Conservation (phyloP, 140 eudicot genomes). For the Anethum foeniculum region DNA sequence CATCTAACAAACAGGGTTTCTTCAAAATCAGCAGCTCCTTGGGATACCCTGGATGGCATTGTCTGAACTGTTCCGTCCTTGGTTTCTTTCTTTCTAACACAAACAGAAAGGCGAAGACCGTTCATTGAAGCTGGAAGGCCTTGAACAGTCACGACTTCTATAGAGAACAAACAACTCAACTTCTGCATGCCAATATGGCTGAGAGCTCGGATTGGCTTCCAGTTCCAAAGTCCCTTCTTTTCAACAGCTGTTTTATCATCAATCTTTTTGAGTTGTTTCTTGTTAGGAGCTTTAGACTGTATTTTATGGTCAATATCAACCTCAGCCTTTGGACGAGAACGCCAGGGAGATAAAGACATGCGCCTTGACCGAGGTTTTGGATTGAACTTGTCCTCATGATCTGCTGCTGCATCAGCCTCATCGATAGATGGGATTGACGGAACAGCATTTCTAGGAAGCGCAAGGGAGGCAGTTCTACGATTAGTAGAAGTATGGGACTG, state of each 20-base stretch:
- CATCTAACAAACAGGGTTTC: conserved; percentile 78
- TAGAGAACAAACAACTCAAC: conserved; percentile 76
- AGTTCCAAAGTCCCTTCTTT: conserved; percentile 77
- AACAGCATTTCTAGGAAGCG: conserved; percentile 51
- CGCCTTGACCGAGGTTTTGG: conserved; percentile 71
- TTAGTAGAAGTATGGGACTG: conserved; percentile 49
- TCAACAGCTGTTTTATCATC: conserved; percentile 27
- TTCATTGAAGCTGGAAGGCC: conserved; percentile 82
- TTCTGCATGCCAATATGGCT: conserved; percentile 78
- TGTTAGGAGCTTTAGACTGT: not conserved
- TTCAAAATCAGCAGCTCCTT: conserved; percentile 97
- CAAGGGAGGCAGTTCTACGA: conserved; percentile 80
- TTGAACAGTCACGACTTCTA: conserved; percentile 80
- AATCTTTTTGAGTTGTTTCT: conserved; percentile 21
- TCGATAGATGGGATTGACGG: conserved; percentile 48
- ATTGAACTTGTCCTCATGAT: conserved; percentile 25
- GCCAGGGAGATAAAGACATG: conserved; percentile 86
- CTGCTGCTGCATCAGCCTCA: conserved; percentile 19
- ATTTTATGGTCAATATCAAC: conserved; percentile 23
- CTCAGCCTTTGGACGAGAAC: conserved; percentile 44
- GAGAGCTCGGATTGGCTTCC: conserved; percentile 89
- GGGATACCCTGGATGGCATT: conserved; percentile 94
- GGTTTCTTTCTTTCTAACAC: conserved; percentile 77
- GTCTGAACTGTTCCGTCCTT: conserved; percentile 88
- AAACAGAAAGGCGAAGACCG: conserved; percentile 82